A percentile compares a stretch with the other conserved stretches of the same genome.
Conservation (phyloP, 2,329 filamentous ascomycete genomes). For the Aspergillus niger region DNA sequence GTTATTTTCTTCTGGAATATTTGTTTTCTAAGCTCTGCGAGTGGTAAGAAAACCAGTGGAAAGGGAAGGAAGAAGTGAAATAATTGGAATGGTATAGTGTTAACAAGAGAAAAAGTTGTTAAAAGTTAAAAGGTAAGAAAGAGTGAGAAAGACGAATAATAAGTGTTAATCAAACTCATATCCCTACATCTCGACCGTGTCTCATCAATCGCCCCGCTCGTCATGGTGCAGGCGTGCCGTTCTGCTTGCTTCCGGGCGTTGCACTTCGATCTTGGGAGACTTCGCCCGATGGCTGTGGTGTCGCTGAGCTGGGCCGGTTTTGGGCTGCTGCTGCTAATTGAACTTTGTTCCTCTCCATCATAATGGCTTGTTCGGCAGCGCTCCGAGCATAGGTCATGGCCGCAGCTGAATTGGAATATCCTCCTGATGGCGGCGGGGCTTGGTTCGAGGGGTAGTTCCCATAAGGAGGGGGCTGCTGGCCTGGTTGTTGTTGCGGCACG, state of each 20-base stretch:
- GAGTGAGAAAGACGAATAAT: conserved; percentile 20
- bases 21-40: not conserved
- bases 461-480: conserved; percentile 27
- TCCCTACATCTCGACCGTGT: conserved; percentile 5
- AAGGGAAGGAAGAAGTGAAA: too few relatives aligned
- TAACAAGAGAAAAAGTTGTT: not conserved
- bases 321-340: conserved; percentile 36
- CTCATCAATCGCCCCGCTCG: conserved; percentile 14
- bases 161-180: conserved; percentile 10
- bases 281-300: conserved; percentile 36
- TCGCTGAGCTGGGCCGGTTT: conserved; percentile 31
- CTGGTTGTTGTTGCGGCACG: conserved; percentile 32
- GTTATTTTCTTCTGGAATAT: not conserved
- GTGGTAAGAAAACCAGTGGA: too few relatives aligned
- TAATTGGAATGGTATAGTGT: not conserved
- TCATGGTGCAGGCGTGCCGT: conserved; percentile 33
- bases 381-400: conserved; percentile 41
- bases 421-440: conserved; percentile 30
- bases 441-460: conserved; percentile 35
- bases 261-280: conserved; percentile 39
- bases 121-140: conserved; percentile 15
- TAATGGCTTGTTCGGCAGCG: conserved; percentile 42
- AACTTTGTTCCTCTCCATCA: conserved; percentile 43
- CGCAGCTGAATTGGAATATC: conserved; percentile 39
- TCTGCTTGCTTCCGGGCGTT: conserved; percentile 37